Evolutionary conservation across 345 rosid species (phyloP).

Genomic region (Acer negundo): DNA sequence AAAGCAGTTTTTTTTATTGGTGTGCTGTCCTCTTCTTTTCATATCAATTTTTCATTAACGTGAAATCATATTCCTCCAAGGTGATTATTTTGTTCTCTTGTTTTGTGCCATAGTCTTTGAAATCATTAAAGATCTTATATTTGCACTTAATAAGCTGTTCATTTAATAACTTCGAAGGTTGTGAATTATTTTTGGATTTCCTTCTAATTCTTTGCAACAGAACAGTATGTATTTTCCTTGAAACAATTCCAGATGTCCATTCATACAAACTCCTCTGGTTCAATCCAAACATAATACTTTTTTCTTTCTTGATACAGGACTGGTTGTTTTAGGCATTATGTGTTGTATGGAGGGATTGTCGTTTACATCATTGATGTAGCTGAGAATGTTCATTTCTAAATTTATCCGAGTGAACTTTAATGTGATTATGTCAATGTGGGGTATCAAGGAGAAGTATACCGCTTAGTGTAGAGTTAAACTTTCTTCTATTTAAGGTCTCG

Average conservation of each 20-base stretch:
- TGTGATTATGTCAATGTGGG: background rate
- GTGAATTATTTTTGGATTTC: background rate
- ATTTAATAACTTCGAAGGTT: background rate
- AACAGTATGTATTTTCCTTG: background rate
- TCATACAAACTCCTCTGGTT: background rate
- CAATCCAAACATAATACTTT: background rate
- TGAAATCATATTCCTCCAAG: background rate
- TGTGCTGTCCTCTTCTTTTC: background rate
- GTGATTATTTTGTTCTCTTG: background rate
- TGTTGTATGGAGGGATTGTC: background rate
- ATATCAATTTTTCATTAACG: background rate
- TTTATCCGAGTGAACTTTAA: conserved; percentile 7
- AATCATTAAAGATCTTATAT: background rate
- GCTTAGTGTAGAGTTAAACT: conserved; percentile 14
- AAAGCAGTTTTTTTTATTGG: background rate
- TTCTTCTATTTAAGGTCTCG: conserved; percentile 24
- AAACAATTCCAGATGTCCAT: background rate
- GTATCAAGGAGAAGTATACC: conserved; percentile 19
- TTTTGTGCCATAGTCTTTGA: too few species aligned
- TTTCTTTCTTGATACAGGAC: background rate
- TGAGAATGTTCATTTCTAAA: background rate
- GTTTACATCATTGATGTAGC: background rate
- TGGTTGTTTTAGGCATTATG: background rate
- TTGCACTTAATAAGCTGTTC: background rate
- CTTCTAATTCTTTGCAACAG: background rate